Base-by-base conservation (phyloP, 345 rosid species). In the Linum lewisii region DNA sequence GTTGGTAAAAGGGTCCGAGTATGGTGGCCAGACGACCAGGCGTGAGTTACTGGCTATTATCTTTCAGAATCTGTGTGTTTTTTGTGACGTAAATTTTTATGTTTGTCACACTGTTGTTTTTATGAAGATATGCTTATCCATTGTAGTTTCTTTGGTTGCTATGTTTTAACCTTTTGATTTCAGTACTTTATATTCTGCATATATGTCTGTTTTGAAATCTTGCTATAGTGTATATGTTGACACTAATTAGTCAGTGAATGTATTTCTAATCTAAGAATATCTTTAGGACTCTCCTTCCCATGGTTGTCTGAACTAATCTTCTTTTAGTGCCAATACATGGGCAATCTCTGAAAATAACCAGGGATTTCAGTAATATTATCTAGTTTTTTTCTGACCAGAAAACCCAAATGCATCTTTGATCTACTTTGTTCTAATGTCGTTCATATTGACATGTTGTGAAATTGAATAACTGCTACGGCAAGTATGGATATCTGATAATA, bases 11-110 rank as follows among this genome's bases (percentile, higher is more conserved):
- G 72, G 78, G 72, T 94, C 65, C 81, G 77, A 76, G 87, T 94
- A 51, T 94, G 93, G 90, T 94, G 99, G 99, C 97, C 99, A n/a
- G 29, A 61, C 20, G 99, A 94, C 81, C 63, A 52, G 9, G 38
- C 20, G 99, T 94, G 72, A 78, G 87, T 29, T 24, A 29, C 61
- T 9, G 1, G 53, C 24, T 69, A 50, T 32, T 20, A 18, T 59
- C 36, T 22, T 52, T 19, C 14, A 21, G 7, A 24, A 20, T 19
- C 21, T 52, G 22, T 5, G 3, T 11, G 15, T 20, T 52, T 15
- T 19, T 6, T 19, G 22, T 6, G 23, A 52, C 24, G 24, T 52
- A 11, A 52, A 9, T 52, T 15, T 52, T 3, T 52, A 52, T 19
- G 56, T 21, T 29, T 29, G 5, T 29, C 34, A 29, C 7, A 29